phyloP scores from a whole-genome alignment of 768 basidiomycete species.

The Cubamyces lactineus region DNA sequence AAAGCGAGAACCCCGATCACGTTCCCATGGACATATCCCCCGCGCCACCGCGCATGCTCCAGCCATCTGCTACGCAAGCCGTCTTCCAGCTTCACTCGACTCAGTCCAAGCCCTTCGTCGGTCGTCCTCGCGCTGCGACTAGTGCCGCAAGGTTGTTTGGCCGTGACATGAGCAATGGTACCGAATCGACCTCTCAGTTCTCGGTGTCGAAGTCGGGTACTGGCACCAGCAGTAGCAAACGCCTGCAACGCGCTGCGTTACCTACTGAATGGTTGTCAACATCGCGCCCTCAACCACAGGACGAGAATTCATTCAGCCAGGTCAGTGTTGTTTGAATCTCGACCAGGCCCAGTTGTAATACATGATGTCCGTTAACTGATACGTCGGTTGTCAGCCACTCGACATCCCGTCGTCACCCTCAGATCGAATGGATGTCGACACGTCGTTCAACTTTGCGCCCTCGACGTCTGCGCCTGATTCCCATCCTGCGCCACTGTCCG shows the following conservation, averaged over 20 bases:
- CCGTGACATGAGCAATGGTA: slow-evolving; percentile 67
- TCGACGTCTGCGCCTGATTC: slow-evolving; percentile 39
- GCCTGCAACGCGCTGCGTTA: slow-evolving; percentile 62
- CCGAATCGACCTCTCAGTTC: slow-evolving; percentile 22
- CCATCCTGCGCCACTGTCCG: slow-evolving; percentile 30
- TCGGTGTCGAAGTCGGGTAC: slow-evolving; percentile 41
- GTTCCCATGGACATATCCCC: slow-evolving; percentile 88
- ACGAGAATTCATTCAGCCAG: slow-evolving; percentile 35
- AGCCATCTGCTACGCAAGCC: slow-evolving; percentile 1
- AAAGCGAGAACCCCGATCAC: slow-evolving; percentile 45
- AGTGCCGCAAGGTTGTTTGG: slow-evolving; percentile 72
- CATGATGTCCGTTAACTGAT: slow-evolving; percentile 22
- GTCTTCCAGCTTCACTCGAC: slow-evolving; percentile 23
- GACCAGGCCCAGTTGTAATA: slow-evolving; percentile 9
- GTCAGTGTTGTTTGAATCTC: slow-evolving; percentile 29
- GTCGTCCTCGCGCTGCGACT: slow-evolving; percentile 68
- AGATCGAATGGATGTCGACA: slow-evolving; percentile 84
- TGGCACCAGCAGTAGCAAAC: slow-evolving; percentile 51
- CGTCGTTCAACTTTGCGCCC: slow-evolving; percentile 44
- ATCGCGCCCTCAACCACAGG: slow-evolving; percentile 30
- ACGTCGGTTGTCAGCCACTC: slow-evolving; percentile 36
- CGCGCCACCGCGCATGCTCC: slow-evolving; percentile 42
- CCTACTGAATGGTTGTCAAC: slow-evolving; percentile 62
- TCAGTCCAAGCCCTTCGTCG: slow-evolving; percentile 34
- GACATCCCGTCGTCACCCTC: slow-evolving; percentile 48